Base-by-base conservation (phyloP, 2,329 filamentous ascomycete species). In the Thelonectria blattea region DNA sequence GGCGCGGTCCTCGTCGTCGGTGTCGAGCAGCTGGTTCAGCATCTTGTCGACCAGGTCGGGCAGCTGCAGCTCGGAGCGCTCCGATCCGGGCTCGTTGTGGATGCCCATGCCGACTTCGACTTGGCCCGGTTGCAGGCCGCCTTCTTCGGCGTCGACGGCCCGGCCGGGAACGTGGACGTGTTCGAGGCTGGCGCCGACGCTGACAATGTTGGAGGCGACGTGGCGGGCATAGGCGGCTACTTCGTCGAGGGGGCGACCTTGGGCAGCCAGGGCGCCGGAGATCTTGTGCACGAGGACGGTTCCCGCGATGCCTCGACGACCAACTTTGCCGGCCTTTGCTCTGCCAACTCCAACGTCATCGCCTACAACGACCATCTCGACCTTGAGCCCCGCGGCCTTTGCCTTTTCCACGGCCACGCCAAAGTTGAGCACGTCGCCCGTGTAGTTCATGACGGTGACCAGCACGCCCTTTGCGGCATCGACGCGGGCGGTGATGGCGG, bases 391-490 rank as follows among this genome's bases (percentile, higher is more conserved):
- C 0, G 87, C 86, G 1, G 92, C 92, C 60, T 90, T 89, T 15
- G 93, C 93, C 80, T 97, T 97, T 76, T 97, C 94, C 9, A 95
- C 91, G 1, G 90, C 93, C 85, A 97, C 90, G 56, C 93, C 93
- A 73, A 97, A 97, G 78, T 97, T 96, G 67, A 97, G 83, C 55
- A 97, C 86, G 74, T 93, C 91, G 39, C 91, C 91, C 1, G 92
- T 96, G 76, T 96, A 96, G 76, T 97, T 97, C 91, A 96, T 97
- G 30, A 96, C 91, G 6, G 93, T 89, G n/a, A 97, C 90, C 42
- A 97, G 76, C 1, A 97, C 90, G 22, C 93, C 94, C 63, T 86
- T 85, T 46, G 85, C 82, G 3, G 84, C 83, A 62, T 91, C 87
- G 3, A 96, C 90, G 18, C 91, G 83, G 43, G 87, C 85, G 71